Evolutionary conservation across 2,329 filamentous ascomycete genomes (phyloP).

Genomic region (Fusarium sp.): DNA sequence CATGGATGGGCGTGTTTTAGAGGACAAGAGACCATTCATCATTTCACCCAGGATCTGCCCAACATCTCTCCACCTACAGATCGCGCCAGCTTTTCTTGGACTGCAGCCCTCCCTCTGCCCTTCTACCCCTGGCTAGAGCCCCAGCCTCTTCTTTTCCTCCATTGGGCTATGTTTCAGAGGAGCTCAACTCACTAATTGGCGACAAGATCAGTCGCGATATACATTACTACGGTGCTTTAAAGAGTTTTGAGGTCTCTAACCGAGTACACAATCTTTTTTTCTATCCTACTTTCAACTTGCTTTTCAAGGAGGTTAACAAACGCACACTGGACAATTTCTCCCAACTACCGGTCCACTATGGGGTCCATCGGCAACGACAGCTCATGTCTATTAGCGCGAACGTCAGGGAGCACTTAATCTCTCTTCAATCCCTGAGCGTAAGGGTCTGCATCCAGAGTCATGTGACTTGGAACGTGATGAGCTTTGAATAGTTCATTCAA

Average conservation of each 20-base stretch:
- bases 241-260: background rate
- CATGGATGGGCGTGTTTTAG: constrained; percentile 4
- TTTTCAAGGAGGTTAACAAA: constrained; percentile 13
- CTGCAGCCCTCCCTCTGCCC: constrained; percentile 5
- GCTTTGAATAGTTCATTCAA: background rate
- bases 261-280: background rate
- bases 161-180: background rate
- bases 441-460: constrained; percentile 11
- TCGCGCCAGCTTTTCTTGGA: constrained; percentile 38
- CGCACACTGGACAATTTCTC: background rate
- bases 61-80: constrained; percentile 42
- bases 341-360: constrained; percentile 30
- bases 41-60: constrained; percentile 31
- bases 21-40: constrained; percentile 9
- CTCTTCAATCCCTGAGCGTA: constrained; percentile 5
- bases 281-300: background rate
- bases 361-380: constrained; percentile 1
- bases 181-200: background rate
- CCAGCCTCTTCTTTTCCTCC: constrained; percentile 18
- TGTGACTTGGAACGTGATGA: constrained; percentile 10
- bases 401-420: constrained; percentile 25
- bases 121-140: constrained; percentile 12
- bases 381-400: constrained; percentile 17
- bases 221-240: background rate
- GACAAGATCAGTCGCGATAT: background rate